Evolutionary conservation across 2,329 filamentous ascomycete genomes (phyloP).

Genomic region (Botrytis medusae): DNA sequence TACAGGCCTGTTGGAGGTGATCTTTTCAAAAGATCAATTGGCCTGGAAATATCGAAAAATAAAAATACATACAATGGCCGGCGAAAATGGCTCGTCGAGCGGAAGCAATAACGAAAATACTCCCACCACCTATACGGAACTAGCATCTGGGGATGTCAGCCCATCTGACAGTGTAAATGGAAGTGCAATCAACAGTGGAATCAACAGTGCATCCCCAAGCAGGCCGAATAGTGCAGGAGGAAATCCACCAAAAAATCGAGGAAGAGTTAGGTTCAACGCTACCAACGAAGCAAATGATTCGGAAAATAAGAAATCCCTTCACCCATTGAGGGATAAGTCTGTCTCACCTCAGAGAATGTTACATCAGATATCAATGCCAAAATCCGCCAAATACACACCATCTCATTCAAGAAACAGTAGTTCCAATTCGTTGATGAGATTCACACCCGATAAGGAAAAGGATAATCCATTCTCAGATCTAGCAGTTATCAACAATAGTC

Average conservation of each 20-base stretch:
- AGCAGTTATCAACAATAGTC: slow-evolving; percentile 1
- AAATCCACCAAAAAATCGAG: slow-evolving; percentile 25
- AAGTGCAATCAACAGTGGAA: not conserved
- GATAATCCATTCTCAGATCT: slow-evolving; percentile 37
- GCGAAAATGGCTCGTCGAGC: slow-evolving; percentile 7
- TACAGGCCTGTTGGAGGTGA: slow-evolving; percentile 1
- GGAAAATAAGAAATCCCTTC: slow-evolving; percentile 33
- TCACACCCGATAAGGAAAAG: slow-evolving; percentile 33
- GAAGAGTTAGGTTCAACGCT: slow-evolving; percentile 39
- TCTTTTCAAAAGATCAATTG: slow-evolving; percentile 2
- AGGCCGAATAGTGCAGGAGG: slow-evolving; percentile 33
- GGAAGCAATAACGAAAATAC: slow-evolving; percentile 10
- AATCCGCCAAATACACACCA: slow-evolving; percentile 26
- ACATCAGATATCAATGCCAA: slow-evolving; percentile 26
- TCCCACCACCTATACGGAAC: slow-evolving; percentile 5
- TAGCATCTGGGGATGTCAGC: not conserved
- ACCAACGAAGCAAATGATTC: slow-evolving; percentile 38
- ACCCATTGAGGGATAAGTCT: slow-evolving; percentile 33
- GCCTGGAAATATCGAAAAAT: not conserved
- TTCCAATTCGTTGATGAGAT: slow-evolving; percentile 25
- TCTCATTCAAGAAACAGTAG: slow-evolving; percentile 37
- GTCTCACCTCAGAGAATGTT: slow-evolving; percentile 19
- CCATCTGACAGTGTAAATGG: slow-evolving; percentile 4
- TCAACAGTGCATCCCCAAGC: slow-evolving; percentile 30
- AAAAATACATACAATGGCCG: slow-evolving; percentile 1